Conservation (phyloP, 1,284 basidiomycete genomes). For the Heterobasidion irregulare region DNA sequence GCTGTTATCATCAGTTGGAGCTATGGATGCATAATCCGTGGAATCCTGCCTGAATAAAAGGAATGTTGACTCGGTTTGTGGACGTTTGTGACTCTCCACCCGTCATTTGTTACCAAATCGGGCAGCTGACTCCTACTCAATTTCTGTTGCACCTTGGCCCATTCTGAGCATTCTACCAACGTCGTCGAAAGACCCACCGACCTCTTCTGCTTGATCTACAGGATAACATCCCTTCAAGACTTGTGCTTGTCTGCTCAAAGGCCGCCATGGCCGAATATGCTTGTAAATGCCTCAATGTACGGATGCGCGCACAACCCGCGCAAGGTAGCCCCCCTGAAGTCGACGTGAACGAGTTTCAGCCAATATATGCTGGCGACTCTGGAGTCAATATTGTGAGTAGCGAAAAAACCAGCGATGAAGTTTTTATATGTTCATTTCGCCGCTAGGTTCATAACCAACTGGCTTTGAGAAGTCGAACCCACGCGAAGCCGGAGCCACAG, state of each 20-base stretch:
- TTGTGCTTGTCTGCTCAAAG: slow-evolving; percentile 1
- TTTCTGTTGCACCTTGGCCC: not conserved
- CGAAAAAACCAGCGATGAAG: too few species aligned
- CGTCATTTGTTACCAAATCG: not conserved
- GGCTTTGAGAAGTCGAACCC: slow-evolving; percentile 56
- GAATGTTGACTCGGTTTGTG: not conserved
- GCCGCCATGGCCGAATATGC: slow-evolving; percentile 31
- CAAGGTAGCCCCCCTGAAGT: slow-evolving; percentile 11
- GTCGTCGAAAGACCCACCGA: not conserved
- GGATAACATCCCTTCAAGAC: not conserved
- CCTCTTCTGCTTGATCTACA: not conserved
- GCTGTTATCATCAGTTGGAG: too few species aligned
- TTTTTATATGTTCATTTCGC: too few species aligned
- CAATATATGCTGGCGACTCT: slow-evolving; percentile 56
- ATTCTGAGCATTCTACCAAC: not conserved
- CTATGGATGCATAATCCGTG: too few species aligned
- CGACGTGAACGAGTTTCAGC: slow-evolving; percentile 39
- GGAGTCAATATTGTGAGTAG: slow-evolving; percentile 57
- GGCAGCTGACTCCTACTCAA: not conserved
- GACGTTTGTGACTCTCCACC: not conserved
- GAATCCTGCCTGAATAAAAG: too few species aligned
- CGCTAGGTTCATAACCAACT: slow-evolving; percentile 58
- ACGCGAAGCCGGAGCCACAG: slow-evolving; percentile 16
- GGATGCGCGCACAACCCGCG: slow-evolving; percentile 27
- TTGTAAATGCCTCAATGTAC: slow-evolving; percentile 68